Percentiles rank a stretch among this genome's conserved stretches.
phyloP scores from a whole-genome alignment of 2,329 filamentous ascomycete genomes.

The Alternaria dauci region DNA sequence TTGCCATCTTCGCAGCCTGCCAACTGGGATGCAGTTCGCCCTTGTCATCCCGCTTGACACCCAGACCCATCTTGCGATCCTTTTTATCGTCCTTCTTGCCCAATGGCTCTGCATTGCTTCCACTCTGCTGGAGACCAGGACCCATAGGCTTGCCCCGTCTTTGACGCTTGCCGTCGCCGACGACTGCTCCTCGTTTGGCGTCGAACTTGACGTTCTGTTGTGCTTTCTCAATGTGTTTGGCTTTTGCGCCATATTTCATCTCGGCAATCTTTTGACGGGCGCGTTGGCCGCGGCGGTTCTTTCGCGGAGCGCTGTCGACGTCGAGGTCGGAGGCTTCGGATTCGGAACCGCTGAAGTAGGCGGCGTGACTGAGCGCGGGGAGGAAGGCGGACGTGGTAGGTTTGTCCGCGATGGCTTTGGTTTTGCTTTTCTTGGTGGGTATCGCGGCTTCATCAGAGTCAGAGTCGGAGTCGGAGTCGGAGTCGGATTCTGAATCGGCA shows the following conservation, averaged over 20 bases:
- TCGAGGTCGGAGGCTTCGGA: slow-evolving; percentile 71
- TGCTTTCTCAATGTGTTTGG: slow-evolving; percentile 68
- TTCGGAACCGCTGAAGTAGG: slow-evolving; percentile 80
- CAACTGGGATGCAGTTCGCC: slow-evolving; percentile 70
- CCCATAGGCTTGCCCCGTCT: slow-evolving; percentile 26
- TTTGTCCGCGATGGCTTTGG: slow-evolving; percentile 21
- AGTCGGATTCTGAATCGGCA: slow-evolving; percentile 21
- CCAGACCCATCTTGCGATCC: slow-evolving; percentile 49
- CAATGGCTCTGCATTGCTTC: slow-evolving; percentile 44
- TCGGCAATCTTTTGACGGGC: slow-evolving; percentile 82
- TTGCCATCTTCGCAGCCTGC: slow-evolving; percentile 68
- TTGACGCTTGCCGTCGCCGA: slow-evolving; percentile 49
- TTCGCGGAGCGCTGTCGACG: slow-evolving; percentile 63
- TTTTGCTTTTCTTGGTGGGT: slow-evolving; percentile 29
- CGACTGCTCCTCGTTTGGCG: slow-evolving; percentile 65
- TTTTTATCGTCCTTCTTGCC: slow-evolving; percentile 18
- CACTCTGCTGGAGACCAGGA: slow-evolving; percentile 39
- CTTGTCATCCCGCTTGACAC: slow-evolving; percentile 57
- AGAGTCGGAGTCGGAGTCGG: slow-evolving; percentile 25
- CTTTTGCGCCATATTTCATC: slow-evolving; percentile 77
- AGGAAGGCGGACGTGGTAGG: slow-evolving; percentile 68
- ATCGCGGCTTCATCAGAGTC: slow-evolving; percentile 26
- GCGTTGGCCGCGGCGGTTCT: slow-evolving; percentile 79
- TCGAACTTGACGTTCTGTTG: slow-evolving; percentile 66
- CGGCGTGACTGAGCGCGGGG: slow-evolving; percentile 76